Conservation (phyloP, 805 yeast genomes). For the Diddensiella transvaalensis region DNA sequence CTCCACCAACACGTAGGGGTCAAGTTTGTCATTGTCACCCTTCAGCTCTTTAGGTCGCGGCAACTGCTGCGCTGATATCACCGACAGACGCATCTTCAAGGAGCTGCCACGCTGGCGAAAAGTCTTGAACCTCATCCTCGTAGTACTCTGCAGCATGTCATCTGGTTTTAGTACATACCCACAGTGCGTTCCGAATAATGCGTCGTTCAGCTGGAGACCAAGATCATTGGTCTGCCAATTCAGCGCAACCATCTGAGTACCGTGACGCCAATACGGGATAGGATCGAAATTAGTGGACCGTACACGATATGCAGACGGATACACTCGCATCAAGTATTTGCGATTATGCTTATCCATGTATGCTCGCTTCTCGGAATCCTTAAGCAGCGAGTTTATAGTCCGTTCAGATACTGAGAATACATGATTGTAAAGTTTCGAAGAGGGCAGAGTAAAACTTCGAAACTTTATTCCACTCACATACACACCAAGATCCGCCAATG, state of each 20-base stretch:
- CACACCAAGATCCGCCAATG: slow-evolving; percentile 60
- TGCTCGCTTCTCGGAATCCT: slow-evolving; percentile 51
- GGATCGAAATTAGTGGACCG: slow-evolving; percentile 83
- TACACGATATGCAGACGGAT: slow-evolving; percentile 77
- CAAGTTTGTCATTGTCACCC: slow-evolving; percentile 43
- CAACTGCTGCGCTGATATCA: slow-evolving; percentile 81
- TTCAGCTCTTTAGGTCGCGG: slow-evolving; percentile 62
- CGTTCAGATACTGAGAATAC: slow-evolving; percentile 86
- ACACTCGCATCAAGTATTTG: slow-evolving; percentile 71
- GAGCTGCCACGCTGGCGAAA: slow-evolving; percentile 7
- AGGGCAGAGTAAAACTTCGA: slow-evolving; percentile 79
- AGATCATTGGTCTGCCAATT: slow-evolving; percentile 93
- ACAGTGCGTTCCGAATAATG: slow-evolving; percentile 63
- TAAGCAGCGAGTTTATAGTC: slow-evolving; percentile 56
- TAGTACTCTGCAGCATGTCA: slow-evolving; percentile 30
- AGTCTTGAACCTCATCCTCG: slow-evolving; percentile 22
- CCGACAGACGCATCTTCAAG: slow-evolving; percentile 35
- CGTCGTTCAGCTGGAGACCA: slow-evolving; percentile 85
- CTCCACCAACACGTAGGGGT: slow-evolving; percentile 63
- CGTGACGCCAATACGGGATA: slow-evolving; percentile 71
- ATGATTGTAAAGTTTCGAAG: slow-evolving; percentile 75
- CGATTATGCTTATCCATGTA: slow-evolving; percentile 75
- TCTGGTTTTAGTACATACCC: slow-evolving; percentile 83
- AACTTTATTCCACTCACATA: slow-evolving; percentile 75
- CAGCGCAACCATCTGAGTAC: slow-evolving; percentile 93